A percentile compares a stretch with the other conserved stretches of the same genome.
These are phyloP conservation scores for Vinca minor DNA, from an alignment of 257 asterid genomes.

Conservation along the genomic window DNA sequence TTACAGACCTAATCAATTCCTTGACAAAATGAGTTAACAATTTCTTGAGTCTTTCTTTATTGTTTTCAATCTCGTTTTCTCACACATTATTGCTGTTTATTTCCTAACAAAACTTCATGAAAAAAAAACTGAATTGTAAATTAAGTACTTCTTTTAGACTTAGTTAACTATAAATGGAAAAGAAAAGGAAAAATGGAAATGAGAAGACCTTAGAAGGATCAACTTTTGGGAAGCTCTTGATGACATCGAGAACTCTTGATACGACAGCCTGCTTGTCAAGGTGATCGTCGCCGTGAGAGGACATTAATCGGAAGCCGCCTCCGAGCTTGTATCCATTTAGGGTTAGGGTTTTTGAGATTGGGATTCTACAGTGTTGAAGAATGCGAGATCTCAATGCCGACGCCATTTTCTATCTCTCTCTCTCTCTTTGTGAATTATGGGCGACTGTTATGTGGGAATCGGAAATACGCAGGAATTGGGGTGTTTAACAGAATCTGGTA, in stretches of 20 bases:
- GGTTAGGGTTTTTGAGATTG: constrained; percentile 29
- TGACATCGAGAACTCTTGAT: constrained; percentile 60
- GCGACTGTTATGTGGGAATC: no score
- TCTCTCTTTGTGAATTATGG: constrained; percentile 3
- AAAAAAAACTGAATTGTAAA: no score
- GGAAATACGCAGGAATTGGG: constrained; percentile 6
- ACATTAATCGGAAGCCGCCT: constrained; percentile 63
- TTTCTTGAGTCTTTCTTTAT: no score
- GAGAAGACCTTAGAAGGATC: constrained; percentile 67
- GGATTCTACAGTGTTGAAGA: constrained; percentile 61
- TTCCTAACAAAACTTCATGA: no score
- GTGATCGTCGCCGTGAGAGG: constrained; percentile 79
- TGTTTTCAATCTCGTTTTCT: no score
- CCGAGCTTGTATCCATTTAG: constrained; percentile 34
- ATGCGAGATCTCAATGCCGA: constrained; percentile 63
- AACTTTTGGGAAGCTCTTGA: constrained; percentile 88
- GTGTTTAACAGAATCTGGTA: neutral
- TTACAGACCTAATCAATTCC: no score
- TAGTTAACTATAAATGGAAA: no score
- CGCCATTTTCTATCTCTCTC: constrained; percentile 42
- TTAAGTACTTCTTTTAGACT: no score
- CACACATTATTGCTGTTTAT: no score
- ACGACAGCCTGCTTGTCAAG: constrained; percentile 55
- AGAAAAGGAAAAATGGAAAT: neutral
- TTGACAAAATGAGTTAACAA: no score